Evolutionary conservation across 2,329 filamentous ascomycete species (phyloP).

Genomic region (Xylaria sp.): DNA sequence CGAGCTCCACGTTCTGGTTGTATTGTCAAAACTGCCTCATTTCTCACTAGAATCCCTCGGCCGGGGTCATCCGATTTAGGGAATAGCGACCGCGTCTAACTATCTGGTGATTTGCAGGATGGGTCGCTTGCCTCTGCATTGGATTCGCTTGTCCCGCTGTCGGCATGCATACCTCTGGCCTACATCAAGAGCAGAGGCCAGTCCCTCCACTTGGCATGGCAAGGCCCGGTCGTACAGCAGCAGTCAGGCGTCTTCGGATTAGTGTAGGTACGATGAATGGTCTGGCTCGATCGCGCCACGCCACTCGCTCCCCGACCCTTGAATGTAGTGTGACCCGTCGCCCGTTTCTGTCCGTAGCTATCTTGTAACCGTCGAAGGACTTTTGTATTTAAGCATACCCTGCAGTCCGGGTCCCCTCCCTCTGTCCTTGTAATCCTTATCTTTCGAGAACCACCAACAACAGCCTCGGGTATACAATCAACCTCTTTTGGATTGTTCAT

Average conservation of each 20-base stretch:
- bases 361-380: background rate
- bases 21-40: conserved; percentile 1
- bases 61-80: conserved; percentile 19
- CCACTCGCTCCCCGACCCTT: background rate
- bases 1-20: background rate
- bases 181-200: background rate
- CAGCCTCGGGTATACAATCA: conserved; percentile 1
- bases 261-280: conserved; percentile 3
- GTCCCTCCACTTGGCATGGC: conserved; percentile 14
- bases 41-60: background rate
- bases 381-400: conserved; percentile 22
- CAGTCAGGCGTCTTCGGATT: background rate
- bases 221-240: background rate
- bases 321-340: background rate
- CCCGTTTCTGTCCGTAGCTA: conserved; percentile 8
- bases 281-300: conserved; percentile 13
- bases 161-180: conserved; percentile 3
- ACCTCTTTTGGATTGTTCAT: background rate
- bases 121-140: background rate
- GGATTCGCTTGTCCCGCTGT: conserved; percentile 1
- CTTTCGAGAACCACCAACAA: background rate
- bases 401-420: conserved; percentile 1
- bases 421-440: background rate
- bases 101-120: background rate
- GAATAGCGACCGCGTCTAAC: conserved; percentile 9